These are phyloP conservation scores for Bidens hawaiensis DNA, from an alignment of 140 eudicot species.

Conservation along the genomic window DNA sequence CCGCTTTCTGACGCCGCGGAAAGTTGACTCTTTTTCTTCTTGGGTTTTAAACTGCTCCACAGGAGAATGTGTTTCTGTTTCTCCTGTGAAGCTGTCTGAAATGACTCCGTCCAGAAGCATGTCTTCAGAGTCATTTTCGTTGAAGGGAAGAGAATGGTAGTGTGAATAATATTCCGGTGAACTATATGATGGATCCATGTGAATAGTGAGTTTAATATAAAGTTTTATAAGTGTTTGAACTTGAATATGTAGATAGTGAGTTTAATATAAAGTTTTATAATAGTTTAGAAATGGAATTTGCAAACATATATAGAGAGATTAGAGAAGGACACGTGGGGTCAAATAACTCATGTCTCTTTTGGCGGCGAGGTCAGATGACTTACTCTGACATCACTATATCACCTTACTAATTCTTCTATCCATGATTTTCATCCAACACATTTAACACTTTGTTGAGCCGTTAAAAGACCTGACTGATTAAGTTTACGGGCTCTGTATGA, in stretches of 20 bases:
- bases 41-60: conserved; percentile 2
- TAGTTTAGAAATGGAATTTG: too few relatives aligned
- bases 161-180: conserved; percentile 15
- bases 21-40: conserved; percentile 22
- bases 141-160: conserved; percentile 40
- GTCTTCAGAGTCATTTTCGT: conserved; percentile 48
- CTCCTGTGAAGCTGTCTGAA: conserved; percentile 11
- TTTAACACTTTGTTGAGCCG: too few relatives aligned
- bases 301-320: too few relatives aligned
- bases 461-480: too few relatives aligned
- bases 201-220: background rate
- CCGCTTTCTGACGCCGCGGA: conserved; percentile 35
- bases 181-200: conserved; percentile 23
- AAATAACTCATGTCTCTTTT: background rate
- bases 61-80: background rate
- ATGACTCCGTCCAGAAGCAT: conserved; percentile 45
- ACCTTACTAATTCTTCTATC: background rate
- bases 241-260: too few relatives aligned
- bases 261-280: too few relatives aligned
- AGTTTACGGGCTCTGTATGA: too few relatives aligned
- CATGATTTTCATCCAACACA: too few relatives aligned
- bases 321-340: conserved; percentile 33
- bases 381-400: background rate
- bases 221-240: background rate
- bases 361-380: conserved; percentile 30